Evolutionary conservation across 2,329 filamentous ascomycete genomes (phyloP).

Genomic region (Neonectria sp.): DNA sequence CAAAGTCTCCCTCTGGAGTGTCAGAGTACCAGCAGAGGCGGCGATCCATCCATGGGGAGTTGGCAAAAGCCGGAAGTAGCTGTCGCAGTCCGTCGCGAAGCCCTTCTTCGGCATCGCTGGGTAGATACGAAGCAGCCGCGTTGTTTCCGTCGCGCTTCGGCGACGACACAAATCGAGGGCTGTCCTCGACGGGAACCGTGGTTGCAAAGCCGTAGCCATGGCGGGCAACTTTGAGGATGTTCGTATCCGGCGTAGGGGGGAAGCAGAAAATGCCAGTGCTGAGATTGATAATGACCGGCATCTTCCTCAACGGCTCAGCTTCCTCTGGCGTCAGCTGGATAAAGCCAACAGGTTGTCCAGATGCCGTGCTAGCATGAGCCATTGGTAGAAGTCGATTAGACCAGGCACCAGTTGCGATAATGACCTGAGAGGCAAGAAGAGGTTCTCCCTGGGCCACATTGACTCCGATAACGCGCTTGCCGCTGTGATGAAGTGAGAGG

Average conservation of each 20-base stretch:
- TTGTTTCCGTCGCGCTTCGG: conserved; percentile 55
- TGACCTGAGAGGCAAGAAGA: conserved; percentile 70
- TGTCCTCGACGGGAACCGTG: conserved; percentile 37
- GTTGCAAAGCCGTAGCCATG: conserved; percentile 71
- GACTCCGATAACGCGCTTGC: conserved; percentile 43
- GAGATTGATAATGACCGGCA: conserved; percentile 73
- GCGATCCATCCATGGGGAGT: conserved; percentile 65
- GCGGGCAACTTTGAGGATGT: conserved; percentile 72
- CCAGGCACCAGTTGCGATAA: conserved; percentile 81
- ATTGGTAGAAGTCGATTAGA: conserved; percentile 69
- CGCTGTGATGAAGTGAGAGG: conserved; percentile 37
- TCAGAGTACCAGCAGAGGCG: conserved; percentile 77
- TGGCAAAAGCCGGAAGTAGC: conserved; percentile 68
- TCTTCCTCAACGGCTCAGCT: conserved; percentile 64
- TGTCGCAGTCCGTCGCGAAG: conserved; percentile 66
- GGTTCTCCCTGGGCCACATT: conserved; percentile 53
- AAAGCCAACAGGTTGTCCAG: conserved; percentile 77
- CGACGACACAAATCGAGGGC: conserved; percentile 46
- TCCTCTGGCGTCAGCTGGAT: conserved; percentile 73
- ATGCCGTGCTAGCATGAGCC: conserved; percentile 72
- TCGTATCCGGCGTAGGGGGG: conserved; percentile 63
- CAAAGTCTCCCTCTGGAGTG: conserved; percentile 75
- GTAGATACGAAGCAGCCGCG: conserved; percentile 59
- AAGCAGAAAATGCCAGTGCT: conserved; percentile 69
- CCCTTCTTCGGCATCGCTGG: conserved; percentile 66